Evolutionary conservation across 305 asterid genomes (phyloP), one percentile per base, ranked within the genome.

Genomic region (Withania somnifera): DNA sequence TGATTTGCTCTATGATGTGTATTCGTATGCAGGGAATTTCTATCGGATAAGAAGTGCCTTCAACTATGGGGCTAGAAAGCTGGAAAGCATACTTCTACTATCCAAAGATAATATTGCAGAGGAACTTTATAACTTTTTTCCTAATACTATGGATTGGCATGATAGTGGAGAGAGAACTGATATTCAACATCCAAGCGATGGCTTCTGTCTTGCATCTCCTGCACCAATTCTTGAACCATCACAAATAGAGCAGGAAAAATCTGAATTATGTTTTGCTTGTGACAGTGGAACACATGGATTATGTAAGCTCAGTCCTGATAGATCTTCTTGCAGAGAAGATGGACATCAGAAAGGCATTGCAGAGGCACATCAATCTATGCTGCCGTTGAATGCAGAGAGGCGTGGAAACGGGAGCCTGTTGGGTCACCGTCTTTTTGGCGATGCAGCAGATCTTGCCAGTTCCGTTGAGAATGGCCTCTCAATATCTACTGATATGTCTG

Each of bases 41-140:
- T 95, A 82, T 85, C 92, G 98, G 52, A 93, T 95, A 81, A 92
- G 97, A 81, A 95, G 98, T 77, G 98, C 99, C 58, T 91, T 95
- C 84, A 88, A 90, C 36, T 95, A 88, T 82, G 99, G 97, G 80
- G 95, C 97, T 75, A 87, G 88, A 83, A 93, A 91, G 82, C 98
- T 95, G 45, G 90, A 86, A 13, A 86, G 69, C 52, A 90, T 95
- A 76, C 94, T 95, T 61, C 20, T 60, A 45, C 92, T 87, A 84
- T 89, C 93, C 0, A 88, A 86, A 76, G 87, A 86, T 64, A 84
- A 84, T 7, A 88, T 93, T 42, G 88, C 88, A 50, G 81, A 54
- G 40, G 98, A 91, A 85, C 97, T 95, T 45, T 75, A 79, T 52
- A 89, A 63, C 22, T 95, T 95, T 86, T 95, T 95, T 77, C 85